Evolutionary conservation across 371 early-diverging fungal species (phyloP).

Genomic region (Mortierella sp.): DNA sequence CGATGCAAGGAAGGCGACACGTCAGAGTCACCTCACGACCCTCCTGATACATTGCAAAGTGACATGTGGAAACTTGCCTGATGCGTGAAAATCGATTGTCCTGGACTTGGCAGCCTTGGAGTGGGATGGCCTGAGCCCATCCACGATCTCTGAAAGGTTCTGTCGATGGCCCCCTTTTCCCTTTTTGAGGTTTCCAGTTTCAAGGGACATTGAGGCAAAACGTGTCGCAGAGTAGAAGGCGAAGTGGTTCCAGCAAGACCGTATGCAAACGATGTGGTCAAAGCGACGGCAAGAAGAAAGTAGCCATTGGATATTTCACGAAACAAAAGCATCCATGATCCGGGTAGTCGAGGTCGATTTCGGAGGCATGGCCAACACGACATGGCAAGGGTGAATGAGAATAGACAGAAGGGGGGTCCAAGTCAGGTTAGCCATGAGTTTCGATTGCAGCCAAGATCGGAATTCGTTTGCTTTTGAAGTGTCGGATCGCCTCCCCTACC

Average conservation of each 20-base stretch:
- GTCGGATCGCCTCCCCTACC: constrained; percentile 33
- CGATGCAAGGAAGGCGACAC: background rate
- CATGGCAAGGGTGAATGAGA: constrained; percentile 31
- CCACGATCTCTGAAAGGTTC: constrained; percentile 44
- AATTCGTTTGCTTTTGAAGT: constrained; percentile 7
- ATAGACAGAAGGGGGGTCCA: constrained; percentile 1
- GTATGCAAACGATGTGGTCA: too few relatives aligned
- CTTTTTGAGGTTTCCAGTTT: constrained; percentile 11
- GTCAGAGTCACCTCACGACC: background rate
- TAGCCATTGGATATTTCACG: too few relatives aligned
- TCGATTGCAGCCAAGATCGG: constrained; percentile 24
- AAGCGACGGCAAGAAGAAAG: too few relatives aligned
- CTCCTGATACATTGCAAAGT: background rate
- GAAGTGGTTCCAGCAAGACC: background rate
- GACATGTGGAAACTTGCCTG: constrained; percentile 22
- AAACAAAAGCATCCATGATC: too few relatives aligned
- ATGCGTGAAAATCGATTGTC: constrained; percentile 55
- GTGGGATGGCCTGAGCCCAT: constrained; percentile 41
- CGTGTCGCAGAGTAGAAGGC: background rate
- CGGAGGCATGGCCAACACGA: background rate
- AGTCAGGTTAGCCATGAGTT: constrained; percentile 3
- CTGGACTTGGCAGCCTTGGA: constrained; percentile 53
- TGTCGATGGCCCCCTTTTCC: constrained; percentile 36
- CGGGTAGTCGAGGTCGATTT: too few relatives aligned
- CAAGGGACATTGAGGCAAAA: background rate